phyloP scores from a whole-genome alignment of 179 eudicot species.

The Carnegiea gigantea region DNA sequence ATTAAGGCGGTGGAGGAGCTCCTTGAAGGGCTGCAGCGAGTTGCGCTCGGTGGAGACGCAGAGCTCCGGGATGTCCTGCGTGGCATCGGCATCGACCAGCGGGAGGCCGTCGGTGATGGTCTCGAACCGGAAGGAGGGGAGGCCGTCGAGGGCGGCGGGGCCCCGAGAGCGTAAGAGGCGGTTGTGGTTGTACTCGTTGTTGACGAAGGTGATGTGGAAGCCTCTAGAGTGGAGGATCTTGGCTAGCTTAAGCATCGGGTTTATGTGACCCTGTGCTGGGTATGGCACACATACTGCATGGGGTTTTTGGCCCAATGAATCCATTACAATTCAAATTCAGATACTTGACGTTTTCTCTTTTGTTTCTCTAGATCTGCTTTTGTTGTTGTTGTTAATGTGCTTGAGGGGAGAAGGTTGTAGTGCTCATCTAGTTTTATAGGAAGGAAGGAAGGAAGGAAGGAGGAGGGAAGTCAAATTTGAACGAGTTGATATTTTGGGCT shows the following conservation, averaged over 20 bases:
- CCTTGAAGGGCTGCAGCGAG: conserved; percentile 28
- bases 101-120: conserved; percentile 28
- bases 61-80: conserved; percentile 28
- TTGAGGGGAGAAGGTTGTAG: too few relatives aligned
- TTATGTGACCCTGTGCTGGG: conserved; percentile 18
- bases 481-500: too few relatives aligned
- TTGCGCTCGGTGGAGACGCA: conserved; percentile 22
- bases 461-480: too few relatives aligned
- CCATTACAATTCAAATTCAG: neutral
- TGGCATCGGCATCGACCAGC: conserved; percentile 12
- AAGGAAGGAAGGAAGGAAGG: too few relatives aligned
- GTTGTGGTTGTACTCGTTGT: conserved; percentile 29
- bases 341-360: neutral
- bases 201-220: conserved; percentile 23
- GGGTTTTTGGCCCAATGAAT: conserved; percentile 1
- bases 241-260: conserved; percentile 20
- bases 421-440: neutral
- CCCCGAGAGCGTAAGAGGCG: conserved; percentile 26
- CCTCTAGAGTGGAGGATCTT: conserved; percentile 20
- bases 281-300: conserved; percentile 21
- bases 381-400: neutral
- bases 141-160: conserved; percentile 27
- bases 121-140: conserved; percentile 8
- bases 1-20: conserved; percentile 26
- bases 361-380: neutral